Percentiles rank a stretch among this genome's conserved stretches.
These are phyloP conservation scores for Blepharisma stoltei DNA, from an alignment of 73 alveolate species.

Conservation along the genomic window DNA sequence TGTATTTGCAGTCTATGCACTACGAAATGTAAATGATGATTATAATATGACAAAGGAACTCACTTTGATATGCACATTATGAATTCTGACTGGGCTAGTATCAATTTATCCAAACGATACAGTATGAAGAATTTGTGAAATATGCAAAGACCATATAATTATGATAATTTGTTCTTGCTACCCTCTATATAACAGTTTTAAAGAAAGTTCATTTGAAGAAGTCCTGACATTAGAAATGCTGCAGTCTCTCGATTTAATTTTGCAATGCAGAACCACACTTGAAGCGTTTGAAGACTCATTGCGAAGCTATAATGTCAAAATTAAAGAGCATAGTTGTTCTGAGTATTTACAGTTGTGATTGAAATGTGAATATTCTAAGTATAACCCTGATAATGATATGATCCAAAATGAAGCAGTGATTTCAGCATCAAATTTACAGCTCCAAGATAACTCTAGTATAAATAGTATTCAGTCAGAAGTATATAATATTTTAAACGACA, in stretches of 20 bases:
- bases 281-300: constrained; percentile 19
- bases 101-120: constrained; percentile 1
- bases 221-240: constrained; percentile 4
- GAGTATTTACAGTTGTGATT: constrained; percentile 10
- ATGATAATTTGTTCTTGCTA: background rate
- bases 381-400: background rate
- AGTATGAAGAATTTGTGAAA: background rate
- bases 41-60: constrained; percentile 23
- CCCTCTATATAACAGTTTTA: constrained; percentile 2
- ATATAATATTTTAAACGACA: background rate
- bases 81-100: constrained; percentile 7
- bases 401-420: background rate
- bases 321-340: background rate
- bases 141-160: background rate
- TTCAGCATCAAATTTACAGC: background rate
- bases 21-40: background rate
- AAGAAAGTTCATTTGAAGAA: constrained; percentile 5
- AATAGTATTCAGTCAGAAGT: constrained; percentile 3
- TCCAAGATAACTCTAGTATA: background rate
- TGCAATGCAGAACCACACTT: constrained; percentile 22
- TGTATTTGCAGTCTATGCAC: background rate
- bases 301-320: background rate
- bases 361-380: constrained; percentile 10
- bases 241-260: constrained; percentile 17
- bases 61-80: background rate